phyloP scores from a whole-genome alignment of 805 yeast genomes.

The Tetrapisispora fleetii region DNA sequence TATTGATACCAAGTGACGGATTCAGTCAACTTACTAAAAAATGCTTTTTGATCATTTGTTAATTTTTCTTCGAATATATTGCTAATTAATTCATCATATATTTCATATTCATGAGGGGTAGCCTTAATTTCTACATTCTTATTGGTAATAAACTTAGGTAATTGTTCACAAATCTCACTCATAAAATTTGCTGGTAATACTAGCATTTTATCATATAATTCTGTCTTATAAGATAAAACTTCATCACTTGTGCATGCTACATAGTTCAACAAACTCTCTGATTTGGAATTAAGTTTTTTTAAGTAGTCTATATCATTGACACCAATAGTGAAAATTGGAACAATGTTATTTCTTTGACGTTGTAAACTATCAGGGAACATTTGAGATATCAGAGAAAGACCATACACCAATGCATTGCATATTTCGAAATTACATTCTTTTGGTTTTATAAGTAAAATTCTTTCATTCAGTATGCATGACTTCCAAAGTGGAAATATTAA shows the following conservation, averaged over 20 bases:
- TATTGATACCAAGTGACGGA: slow-evolving; percentile 26
- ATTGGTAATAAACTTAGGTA: slow-evolving; percentile 10
- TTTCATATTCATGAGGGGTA: slow-evolving; percentile 22
- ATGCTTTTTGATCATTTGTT: slow-evolving; percentile 6
- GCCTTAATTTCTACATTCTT: slow-evolving; percentile 14
- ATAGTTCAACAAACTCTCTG: slow-evolving; percentile 8
- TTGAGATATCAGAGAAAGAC: slow-evolving; percentile 17
- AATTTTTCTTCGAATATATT: slow-evolving; percentile 11
- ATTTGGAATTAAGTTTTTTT: not conserved
- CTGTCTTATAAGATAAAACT: slow-evolving; percentile 16
- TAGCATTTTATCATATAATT: slow-evolving; percentile 20
- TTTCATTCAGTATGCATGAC: slow-evolving; percentile 19
- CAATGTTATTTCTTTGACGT: slow-evolving; percentile 4
- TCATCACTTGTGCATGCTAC: slow-evolving; percentile 29
- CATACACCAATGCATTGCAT: slow-evolving; percentile 22
- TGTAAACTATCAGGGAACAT: slow-evolving; percentile 3
- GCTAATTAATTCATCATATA: slow-evolving; percentile 9
- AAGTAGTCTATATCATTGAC: slow-evolving; percentile 13
- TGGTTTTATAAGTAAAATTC: slow-evolving; percentile 22
- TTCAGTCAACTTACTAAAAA: slow-evolving; percentile 11
- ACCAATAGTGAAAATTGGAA: slow-evolving; percentile 18
- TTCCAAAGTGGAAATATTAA: slow-evolving; percentile 28
- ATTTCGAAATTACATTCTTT: slow-evolving; percentile 20
- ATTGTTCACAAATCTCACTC: slow-evolving; percentile 1
- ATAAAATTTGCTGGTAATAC: slow-evolving; percentile 9